phyloP scores from a whole-genome alignment of 176 grass and related monocot species.

The Elymus sibiricus region DNA sequence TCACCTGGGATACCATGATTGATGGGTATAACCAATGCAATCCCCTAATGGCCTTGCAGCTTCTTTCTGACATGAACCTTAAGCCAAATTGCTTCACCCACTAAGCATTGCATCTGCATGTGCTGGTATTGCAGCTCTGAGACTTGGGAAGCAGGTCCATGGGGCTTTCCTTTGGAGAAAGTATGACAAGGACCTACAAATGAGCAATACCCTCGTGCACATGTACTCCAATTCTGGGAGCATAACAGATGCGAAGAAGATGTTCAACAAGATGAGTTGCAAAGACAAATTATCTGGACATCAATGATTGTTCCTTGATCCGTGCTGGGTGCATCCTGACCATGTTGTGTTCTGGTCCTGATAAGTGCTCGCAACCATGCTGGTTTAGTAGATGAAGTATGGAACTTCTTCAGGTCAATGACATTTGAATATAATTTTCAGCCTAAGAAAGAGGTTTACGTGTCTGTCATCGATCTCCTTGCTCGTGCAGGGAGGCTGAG shows the following conservation, averaged over 20 bases:
- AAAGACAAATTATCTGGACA: slow-evolving; percentile 61
- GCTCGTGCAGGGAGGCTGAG: slow-evolving; percentile 36
- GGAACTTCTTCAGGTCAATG: slow-evolving; percentile 57
- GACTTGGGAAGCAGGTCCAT: slow-evolving; percentile 53
- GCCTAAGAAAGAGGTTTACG: slow-evolving; percentile 55
- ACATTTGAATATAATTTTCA: slow-evolving; percentile 36
- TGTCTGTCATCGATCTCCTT: slow-evolving; percentile 52
- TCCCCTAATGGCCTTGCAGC: slow-evolving; percentile 45
- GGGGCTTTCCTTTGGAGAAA: slow-evolving; percentile 39
- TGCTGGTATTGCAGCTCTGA: slow-evolving; percentile 40
- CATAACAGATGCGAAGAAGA: too few relatives aligned
- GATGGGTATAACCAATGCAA: too few relatives aligned
- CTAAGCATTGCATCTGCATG: slow-evolving; percentile 53
- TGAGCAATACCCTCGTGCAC: slow-evolving; percentile 49
- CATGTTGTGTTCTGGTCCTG: slow-evolving; percentile 42
- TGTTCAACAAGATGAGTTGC: slow-evolving; percentile 26
- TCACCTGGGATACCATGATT: too few relatives aligned
- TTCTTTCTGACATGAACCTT: slow-evolving; percentile 40
- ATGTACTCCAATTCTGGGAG: too few relatives aligned
- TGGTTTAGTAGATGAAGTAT: slow-evolving; percentile 57
- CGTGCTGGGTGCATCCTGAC: slow-evolving; percentile 29
- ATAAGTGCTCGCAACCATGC: slow-evolving; percentile 61
- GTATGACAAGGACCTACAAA: slow-evolving; percentile 30
- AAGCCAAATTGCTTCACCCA: slow-evolving; percentile 45
- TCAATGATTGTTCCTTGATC: slow-evolving; percentile 63